These are phyloP conservation scores for Tetrapisispora namnaoensis DNA, from an alignment of 805 yeast species.

Conservation along the genomic window DNA sequence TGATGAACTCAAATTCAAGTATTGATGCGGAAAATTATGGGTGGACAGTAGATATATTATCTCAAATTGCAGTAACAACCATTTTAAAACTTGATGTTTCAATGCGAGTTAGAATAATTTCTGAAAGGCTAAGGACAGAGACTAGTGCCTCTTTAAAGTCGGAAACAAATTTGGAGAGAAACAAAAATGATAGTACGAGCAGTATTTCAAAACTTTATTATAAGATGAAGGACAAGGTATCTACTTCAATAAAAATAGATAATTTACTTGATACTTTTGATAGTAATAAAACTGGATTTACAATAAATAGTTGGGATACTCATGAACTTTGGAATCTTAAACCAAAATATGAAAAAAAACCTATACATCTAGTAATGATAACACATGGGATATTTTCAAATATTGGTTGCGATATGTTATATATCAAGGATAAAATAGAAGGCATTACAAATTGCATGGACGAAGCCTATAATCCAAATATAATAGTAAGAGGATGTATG, in stretches of 20 bases:
- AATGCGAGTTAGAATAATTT: slow-evolving; percentile 42
- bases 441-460: slow-evolving; percentile 16
- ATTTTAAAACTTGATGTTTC: slow-evolving; percentile 61
- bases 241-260: slow-evolving; percentile 14
- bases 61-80: slow-evolving; percentile 69
- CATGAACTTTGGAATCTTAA: slow-evolving; percentile 70
- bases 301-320: slow-evolving; percentile 38
- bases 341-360: slow-evolving; percentile 37
- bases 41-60: slow-evolving; percentile 74
- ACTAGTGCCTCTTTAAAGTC: not conserved
- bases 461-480: slow-evolving; percentile 33
- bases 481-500: slow-evolving; percentile 72
- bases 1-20: slow-evolving; percentile 35
- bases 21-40: slow-evolving; percentile 31
- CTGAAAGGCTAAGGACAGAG: slow-evolving; percentile 15
- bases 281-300: not conserved
- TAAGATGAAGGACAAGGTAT: not conserved
- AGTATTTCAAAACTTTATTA: slow-evolving; percentile 4
- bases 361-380: slow-evolving; percentile 72
- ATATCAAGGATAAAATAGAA: slow-evolving; percentile 72
- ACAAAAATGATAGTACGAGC: not conserved
- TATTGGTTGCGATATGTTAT: slow-evolving; percentile 81
- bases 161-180: not conserved
- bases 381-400: slow-evolving; percentile 94
- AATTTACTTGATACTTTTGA: slow-evolving; percentile 6